Base-by-base conservation (phyloP, 257 asterid species). In the Paulownia fortunei region DNA sequence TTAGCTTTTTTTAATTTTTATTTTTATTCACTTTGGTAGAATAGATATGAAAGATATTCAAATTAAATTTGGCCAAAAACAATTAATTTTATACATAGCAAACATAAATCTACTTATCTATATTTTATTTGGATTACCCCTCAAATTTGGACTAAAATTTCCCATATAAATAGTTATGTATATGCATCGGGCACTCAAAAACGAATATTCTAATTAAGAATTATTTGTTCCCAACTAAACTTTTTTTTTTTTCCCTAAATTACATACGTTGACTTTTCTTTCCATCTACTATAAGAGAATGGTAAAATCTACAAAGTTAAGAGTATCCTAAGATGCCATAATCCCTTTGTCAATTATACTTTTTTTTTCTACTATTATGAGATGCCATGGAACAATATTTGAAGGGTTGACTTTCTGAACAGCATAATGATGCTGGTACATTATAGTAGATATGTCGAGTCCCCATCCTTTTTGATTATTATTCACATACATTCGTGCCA, bases 351-450 rank as follows among this genome's bases (percentile, higher is more conserved):
- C 49, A 64, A 64, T 64, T 65, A 37, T 65, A 32, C 64, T 15
- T 30, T 27, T 19, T 10, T 37, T 9, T 39, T 37, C 2, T 52
- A 41, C 80, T 67, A 46, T 58, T 36, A 9, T 61, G 59, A 68
- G 84, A 68, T 80, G 84, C 68, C 56, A 59, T 56, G 5, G 59
- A 60, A 46, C 60, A 68, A 68, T 13, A 75, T 69, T 47, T 60
- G 69, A 76, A 75, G 66, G 74, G 84, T 81, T 81, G 84, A 81
- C 84, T 75, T 76, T 69, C 8, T 3, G 3, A 39, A 32, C n/a
- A 37, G 16, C 23, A 60, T 44, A 51, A 44, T 63, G 37, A 67
- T 5, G 68, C 0, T 24, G 74, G 47, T 13, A 30, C 16, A 63
- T 73, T 27, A 2, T 13, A 56, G 71, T 71, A 37, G 69, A 60